Evolutionary conservation across 805 yeast species (phyloP).

Genomic region (Yamadazyma sp.): DNA sequence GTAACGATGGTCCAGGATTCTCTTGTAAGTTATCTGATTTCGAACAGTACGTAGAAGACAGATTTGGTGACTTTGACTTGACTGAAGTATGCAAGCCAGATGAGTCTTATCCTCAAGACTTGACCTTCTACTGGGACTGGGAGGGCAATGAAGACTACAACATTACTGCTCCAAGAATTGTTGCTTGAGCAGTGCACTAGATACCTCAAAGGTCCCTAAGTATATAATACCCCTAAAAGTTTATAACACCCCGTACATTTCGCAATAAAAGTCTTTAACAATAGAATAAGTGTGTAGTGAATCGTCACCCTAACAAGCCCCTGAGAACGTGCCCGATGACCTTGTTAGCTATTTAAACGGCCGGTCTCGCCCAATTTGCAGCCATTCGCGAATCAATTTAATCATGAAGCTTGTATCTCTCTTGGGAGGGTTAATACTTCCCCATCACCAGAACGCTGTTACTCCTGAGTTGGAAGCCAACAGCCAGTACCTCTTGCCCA

Average conservation of each 20-base stretch:
- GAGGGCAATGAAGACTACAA: slow-evolving; percentile 13
- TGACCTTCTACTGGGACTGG: slow-evolving; percentile 47
- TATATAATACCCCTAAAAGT: background rate
- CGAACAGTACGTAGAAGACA: slow-evolving; percentile 27
- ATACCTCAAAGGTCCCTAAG: too few species aligned
- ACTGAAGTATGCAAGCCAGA: slow-evolving; percentile 28
- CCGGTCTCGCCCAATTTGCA: slow-evolving; percentile 2
- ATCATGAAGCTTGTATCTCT: slow-evolving; percentile 4
- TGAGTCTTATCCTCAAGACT: slow-evolving; percentile 21
- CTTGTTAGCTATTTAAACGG: background rate
- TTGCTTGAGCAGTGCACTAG: too few species aligned
- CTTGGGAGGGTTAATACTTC: slow-evolving; percentile 4
- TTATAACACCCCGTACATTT: slow-evolving; percentile 1
- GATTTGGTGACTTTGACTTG: slow-evolving; percentile 28
- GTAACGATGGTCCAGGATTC: slow-evolving; percentile 43
- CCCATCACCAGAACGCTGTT: slow-evolving; percentile 10
- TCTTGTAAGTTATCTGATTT: slow-evolving; percentile 40
- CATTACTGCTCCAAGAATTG: slow-evolving; percentile 18
- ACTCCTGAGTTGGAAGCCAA: slow-evolving; percentile 38
- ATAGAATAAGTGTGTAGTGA: slow-evolving; percentile 1
- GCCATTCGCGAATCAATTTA: slow-evolving; percentile 6
- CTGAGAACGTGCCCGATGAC: background rate
- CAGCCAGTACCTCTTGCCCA: slow-evolving; percentile 48
- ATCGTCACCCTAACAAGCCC: background rate
- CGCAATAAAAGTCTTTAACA: slow-evolving; percentile 1